Base-by-base conservation (phyloP, 2,329 filamentous ascomycete genomes). In the Trichoderma sp. region DNA sequence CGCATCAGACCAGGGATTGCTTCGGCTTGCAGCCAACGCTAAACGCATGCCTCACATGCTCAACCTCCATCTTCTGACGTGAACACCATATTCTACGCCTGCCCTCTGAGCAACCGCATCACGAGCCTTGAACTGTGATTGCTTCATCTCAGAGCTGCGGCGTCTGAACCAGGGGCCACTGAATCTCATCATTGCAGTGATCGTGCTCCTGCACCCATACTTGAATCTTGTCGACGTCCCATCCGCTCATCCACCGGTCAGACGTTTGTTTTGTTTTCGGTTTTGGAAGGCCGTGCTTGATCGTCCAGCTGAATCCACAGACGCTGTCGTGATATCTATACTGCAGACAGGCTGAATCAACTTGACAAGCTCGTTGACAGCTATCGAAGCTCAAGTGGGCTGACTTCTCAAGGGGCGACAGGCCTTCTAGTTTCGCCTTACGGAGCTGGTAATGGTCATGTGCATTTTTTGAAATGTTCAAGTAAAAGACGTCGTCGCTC, bases 311-410 rank as follows among this genome's bases (percentile, higher is more conserved):
- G 34, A 80, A 76, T 5, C 74, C 71, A 71, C 83, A 85, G 51
- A 80, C 72, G 32, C 79, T 76, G n/a, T 80, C 72, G 34, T 77
- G 73, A 72, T 78, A 84, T 34, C 75, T 76, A 71, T 78, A 84
- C 71, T 83, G 81, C 70, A 83, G 78, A 75, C 83, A 85, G 10
- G 74, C 68, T 0, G 70, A 37, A 37, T 76, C 63, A 55, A 74
- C 76, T 51, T 80, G 73, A 73, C 86, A 89, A 2, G 82, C 82
- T 32, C 73, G 74, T 3, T 76, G 77, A 74, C 85, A 87, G 63
- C 81, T 71, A 2, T 83, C 80, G 52, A 79, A 79, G 43, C 77
- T 81, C 59, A 73, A 68, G 71, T 84, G 81, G 0, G 84, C 84
- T 14, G 76, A 70, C 72, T 78, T 77, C 73, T 85, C 82, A 4